phyloP scores from a whole-genome alignment of 2,329 filamentous ascomycete species.

The Fusarium proliferatum region DNA sequence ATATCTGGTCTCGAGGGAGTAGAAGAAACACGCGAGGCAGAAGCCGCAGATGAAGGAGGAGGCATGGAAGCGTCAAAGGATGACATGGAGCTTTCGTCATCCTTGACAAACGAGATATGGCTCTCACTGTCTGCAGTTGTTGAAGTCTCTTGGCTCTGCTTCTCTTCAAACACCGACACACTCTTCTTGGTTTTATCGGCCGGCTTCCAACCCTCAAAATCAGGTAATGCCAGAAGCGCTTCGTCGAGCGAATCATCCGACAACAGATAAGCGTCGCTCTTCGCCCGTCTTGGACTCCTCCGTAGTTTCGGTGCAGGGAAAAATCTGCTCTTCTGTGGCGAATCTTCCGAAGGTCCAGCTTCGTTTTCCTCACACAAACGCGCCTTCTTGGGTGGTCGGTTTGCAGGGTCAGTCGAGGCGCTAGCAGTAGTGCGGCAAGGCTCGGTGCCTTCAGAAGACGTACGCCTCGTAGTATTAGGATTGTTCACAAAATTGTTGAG shows the following conservation, averaged over 20 bases:
- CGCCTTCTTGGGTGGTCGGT: constrained; percentile 66
- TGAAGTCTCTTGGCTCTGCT: constrained; percentile 44
- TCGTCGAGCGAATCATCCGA: constrained; percentile 70
- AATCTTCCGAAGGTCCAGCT: constrained; percentile 46
- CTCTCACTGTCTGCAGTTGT: constrained; percentile 32
- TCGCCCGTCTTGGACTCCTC: constrained; percentile 45
- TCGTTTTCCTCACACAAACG: constrained; percentile 65
- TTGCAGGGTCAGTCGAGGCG: constrained; percentile 40
- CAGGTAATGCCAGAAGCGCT: constrained; percentile 62
- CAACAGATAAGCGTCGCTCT: constrained; percentile 58
- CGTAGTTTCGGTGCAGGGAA: constrained; percentile 54
- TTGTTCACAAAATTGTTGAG: constrained; percentile 47
- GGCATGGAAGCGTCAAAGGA: constrained; percentile 44
- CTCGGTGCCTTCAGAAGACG: constrained; percentile 20
- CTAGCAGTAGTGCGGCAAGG: constrained; percentile 13
- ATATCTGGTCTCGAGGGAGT: constrained; percentile 49
- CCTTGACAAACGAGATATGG: constrained; percentile 38
- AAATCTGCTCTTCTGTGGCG: constrained; percentile 64
- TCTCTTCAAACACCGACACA: constrained; percentile 60
- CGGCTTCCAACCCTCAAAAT: constrained; percentile 61
- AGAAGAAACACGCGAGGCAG: constrained; percentile 37
- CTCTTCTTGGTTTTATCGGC: constrained; percentile 50
- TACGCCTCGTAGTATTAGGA: constrained; percentile 28
- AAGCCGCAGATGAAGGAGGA: constrained; percentile 42
- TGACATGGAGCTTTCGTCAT: constrained; percentile 37